A percentile compares a stretch with the other conserved stretches of the same genome.
These are phyloP conservation scores for Calonectria honghensis DNA, from an alignment of 2,329 filamentous ascomycete species.

Conservation along the genomic window DNA sequence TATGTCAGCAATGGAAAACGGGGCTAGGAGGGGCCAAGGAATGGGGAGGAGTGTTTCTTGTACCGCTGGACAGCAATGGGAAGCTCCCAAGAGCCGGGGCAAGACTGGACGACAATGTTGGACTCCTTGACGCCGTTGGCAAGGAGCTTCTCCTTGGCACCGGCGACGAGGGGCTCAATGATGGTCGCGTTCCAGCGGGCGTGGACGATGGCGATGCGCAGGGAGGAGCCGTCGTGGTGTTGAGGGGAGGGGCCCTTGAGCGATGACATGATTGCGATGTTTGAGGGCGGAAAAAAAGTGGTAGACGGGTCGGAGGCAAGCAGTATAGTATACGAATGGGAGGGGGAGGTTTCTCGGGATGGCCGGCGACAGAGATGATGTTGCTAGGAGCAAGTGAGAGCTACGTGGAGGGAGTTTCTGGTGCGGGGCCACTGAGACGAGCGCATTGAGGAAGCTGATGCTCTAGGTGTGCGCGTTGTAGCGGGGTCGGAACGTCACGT, in stretches of 20 bases:
- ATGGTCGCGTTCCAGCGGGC: constrained; percentile 95
- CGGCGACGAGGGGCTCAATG: constrained; percentile 88
- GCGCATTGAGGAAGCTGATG: constrained; percentile 30
- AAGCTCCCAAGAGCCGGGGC: constrained; percentile 96
- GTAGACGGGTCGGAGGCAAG: neutral
- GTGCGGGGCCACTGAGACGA: constrained; percentile 49
- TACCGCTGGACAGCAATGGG: constrained; percentile 92
- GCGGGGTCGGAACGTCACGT: constrained; percentile 53
- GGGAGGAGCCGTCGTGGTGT: constrained; percentile 79
- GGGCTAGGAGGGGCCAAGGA: constrained; percentile 33
- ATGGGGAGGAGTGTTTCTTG: constrained; percentile 56
- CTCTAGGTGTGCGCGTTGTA: constrained; percentile 36
- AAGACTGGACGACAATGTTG: constrained; percentile 92
- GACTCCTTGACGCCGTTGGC: constrained; percentile 87
- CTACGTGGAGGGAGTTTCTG: constrained; percentile 32
- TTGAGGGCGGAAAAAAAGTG: neutral
- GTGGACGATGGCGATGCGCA: constrained; percentile 96
- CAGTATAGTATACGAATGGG: neutral
- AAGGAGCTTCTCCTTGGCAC: constrained; percentile 85
- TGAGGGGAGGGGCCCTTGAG: constrained; percentile 75
- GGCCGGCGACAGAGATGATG: constrained; percentile 37
- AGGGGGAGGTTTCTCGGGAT: constrained; percentile 47
- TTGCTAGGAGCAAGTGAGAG: constrained; percentile 37
- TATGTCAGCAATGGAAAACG: constrained; percentile 40
- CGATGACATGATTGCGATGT: constrained; percentile 59